Percentiles rank a stretch among this genome's conserved stretches.
These are phyloP conservation scores for Juncus inflexus DNA, from an alignment of 176 grass and related monocot species.

Conservation along the genomic window DNA sequence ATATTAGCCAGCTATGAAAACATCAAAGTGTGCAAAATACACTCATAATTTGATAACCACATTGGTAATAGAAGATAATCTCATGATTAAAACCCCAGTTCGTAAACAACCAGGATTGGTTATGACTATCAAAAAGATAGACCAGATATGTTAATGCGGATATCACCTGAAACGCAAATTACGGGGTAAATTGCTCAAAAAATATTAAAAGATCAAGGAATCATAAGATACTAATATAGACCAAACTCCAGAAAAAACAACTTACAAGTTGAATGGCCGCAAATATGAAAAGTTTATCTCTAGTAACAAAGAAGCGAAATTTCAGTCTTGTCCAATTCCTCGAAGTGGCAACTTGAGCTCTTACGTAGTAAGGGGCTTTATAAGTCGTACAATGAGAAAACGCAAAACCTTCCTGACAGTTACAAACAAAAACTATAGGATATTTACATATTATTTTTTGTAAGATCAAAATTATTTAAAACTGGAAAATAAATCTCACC, in stretches of 20 bases:
- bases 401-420: constrained; percentile 94
- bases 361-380: constrained; percentile 96
- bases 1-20: too few species aligned
- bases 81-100: constrained; percentile 86
- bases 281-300: constrained; percentile 96
- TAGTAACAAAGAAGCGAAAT: constrained; percentile 97
- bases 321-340: constrained; percentile 90
- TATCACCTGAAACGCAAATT: constrained; percentile 56
- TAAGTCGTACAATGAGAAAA: constrained; percentile 99
- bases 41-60: constrained; percentile 31
- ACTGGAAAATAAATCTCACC: constrained; percentile 26
- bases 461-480: too few species aligned
- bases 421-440: not conserved
- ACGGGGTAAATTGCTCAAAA: too few species aligned
- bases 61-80: constrained; percentile 99
- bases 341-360: constrained; percentile 80
- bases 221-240: too few species aligned
- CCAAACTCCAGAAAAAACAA: constrained; percentile 5
- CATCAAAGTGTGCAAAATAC: too few species aligned
- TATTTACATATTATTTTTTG: too few species aligned
- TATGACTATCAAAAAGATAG: constrained; percentile 83
- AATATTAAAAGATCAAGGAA: too few species aligned
- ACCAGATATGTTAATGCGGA: constrained; percentile 77
- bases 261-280: constrained; percentile 85
- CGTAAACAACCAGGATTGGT: constrained; percentile 77